Evolutionary conservation across 352 stramenopile species (phyloP).

Genomic region (Phytopythium sindhum): DNA sequence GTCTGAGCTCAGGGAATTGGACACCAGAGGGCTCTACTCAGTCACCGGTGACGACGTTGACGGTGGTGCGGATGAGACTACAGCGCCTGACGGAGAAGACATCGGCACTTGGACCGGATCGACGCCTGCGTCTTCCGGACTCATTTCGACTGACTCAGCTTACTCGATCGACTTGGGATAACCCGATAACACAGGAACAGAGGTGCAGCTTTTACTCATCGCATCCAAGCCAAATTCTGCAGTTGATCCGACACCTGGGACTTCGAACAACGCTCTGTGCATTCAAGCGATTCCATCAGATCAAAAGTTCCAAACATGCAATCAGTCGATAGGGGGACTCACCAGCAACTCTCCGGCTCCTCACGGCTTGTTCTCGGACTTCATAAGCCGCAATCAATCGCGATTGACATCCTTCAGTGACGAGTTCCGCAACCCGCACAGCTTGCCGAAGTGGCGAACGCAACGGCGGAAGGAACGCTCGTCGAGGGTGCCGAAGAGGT

Average conservation of each 20-base stretch:
- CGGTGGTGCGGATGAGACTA: background rate
- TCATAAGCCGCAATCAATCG: constrained; percentile 10
- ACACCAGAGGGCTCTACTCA: background rate
- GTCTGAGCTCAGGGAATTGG: background rate
- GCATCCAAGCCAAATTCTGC: constrained; percentile 1
- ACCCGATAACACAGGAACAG: constrained; percentile 11
- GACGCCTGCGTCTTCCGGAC: background rate
- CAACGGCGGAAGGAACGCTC: constrained; percentile 73
- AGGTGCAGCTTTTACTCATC: constrained; percentile 4
- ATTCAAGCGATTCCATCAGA: background rate
- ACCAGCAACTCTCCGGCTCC: background rate
- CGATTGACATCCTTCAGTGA: constrained; percentile 30
- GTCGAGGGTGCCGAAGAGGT: constrained; percentile 55
- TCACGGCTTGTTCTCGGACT: background rate
- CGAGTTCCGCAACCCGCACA: constrained; percentile 76
- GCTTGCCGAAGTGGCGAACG: constrained; percentile 77
- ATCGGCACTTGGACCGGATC: background rate
- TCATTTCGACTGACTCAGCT: constrained; percentile 44
- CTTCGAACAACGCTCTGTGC: background rate
- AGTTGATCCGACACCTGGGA: background rate
- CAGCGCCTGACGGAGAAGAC: background rate
- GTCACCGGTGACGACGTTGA: background rate
- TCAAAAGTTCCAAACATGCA: background rate
- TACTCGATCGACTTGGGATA: constrained; percentile 51
- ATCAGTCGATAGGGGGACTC: background rate